Evolutionary conservation across 495 filamentous ascomycete genomes (phyloP).

Genomic region (Aspergillus avenaceus): DNA sequence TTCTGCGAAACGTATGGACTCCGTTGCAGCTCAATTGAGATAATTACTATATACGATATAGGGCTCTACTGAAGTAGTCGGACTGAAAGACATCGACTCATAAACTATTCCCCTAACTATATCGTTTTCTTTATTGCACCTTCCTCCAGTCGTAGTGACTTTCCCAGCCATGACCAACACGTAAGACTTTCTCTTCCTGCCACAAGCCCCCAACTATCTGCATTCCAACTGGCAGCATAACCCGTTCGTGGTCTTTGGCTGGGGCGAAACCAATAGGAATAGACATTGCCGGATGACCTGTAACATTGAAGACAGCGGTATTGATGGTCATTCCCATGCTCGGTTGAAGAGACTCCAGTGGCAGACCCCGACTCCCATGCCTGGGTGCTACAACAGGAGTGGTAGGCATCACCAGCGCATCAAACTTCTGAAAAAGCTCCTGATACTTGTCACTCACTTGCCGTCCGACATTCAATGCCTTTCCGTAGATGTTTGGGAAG

Average conservation of each 20-base stretch:
- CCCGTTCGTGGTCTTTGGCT: slow-evolving; percentile 33
- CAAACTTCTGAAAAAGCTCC: slow-evolving; percentile 32
- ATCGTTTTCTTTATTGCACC: too few species aligned
- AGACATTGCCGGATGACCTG: slow-evolving; percentile 55
- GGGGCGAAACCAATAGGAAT: slow-evolving; percentile 50
- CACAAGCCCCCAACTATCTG: slow-evolving; percentile 51
- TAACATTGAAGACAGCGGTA: slow-evolving; percentile 53
- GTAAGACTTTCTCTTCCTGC: slow-evolving; percentile 38
- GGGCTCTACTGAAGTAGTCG: too few species aligned
- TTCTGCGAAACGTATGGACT: too few species aligned
- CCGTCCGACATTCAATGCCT: slow-evolving; percentile 39
- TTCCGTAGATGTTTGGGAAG: slow-evolving; percentile 38
- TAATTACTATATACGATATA: too few species aligned
- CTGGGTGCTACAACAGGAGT: slow-evolving; percentile 35
- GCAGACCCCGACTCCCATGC: slow-evolving; percentile 32
- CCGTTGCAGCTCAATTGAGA: too few species aligned
- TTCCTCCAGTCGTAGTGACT: slow-evolving; percentile 42
- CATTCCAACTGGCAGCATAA: slow-evolving; percentile 54
- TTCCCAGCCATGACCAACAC: slow-evolving; percentile 51
- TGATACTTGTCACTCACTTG: slow-evolving; percentile 43
- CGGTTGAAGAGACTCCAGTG: slow-evolving; percentile 34
- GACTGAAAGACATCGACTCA: too few species aligned
- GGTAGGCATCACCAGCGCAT: slow-evolving; percentile 49
- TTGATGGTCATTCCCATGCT: slow-evolving; percentile 48
- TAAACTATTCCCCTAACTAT: too few species aligned